Evolutionary conservation across 2,329 filamentous ascomycete species (phyloP).

Genomic region (Botrytis porri): DNA sequence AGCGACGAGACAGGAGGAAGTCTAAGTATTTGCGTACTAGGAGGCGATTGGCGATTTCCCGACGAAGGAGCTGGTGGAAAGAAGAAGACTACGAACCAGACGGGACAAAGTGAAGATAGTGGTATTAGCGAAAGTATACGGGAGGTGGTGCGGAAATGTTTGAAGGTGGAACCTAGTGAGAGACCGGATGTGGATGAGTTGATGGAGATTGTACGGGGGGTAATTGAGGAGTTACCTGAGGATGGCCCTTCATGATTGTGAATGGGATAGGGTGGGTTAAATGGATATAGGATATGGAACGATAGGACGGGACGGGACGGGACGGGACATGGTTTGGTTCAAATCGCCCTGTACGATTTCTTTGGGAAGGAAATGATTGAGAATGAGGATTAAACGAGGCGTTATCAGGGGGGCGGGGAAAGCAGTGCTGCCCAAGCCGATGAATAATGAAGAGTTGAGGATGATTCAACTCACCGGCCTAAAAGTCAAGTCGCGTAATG

Average conservation of each 20-base stretch:
- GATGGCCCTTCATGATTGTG: slow-evolving; percentile 43
- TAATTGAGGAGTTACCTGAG: slow-evolving; percentile 65
- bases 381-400: neutral
- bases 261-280: neutral
- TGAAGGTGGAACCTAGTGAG: slow-evolving; percentile 82
- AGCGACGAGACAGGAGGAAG: slow-evolving; percentile 95
- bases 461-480: neutral
- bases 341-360: neutral
- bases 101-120: slow-evolving; percentile 39
- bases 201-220: slow-evolving; percentile 72
- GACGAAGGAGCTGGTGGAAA: slow-evolving; percentile 69
- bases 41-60: slow-evolving; percentile 95
- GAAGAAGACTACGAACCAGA: slow-evolving; percentile 39
- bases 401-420: neutral
- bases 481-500: neutral
- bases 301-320: neutral
- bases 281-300: neutral
- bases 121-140: slow-evolving; percentile 78
- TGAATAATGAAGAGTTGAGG: neutral
- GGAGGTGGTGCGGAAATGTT: slow-evolving; percentile 81
- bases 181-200: slow-evolving; percentile 83
- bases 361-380: neutral
- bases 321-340: neutral
- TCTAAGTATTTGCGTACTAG: slow-evolving; percentile 85
- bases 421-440: slow-evolving; percentile 2